phyloP scores from a whole-genome alignment of 2,329 filamentous ascomycete genomes.

The Fusarium tanahbumbuense region DNA sequence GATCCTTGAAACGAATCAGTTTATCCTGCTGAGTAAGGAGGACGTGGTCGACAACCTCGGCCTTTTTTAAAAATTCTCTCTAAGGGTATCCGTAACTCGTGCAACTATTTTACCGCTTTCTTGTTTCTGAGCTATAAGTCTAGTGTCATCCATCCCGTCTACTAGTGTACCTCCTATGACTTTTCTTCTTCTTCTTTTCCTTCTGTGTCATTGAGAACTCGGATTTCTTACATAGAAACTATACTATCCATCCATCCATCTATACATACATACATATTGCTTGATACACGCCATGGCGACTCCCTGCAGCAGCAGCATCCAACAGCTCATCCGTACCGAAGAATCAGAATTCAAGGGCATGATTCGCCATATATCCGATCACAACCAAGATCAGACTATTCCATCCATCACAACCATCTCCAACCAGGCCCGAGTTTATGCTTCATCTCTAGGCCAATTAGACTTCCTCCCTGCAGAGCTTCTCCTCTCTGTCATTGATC shows the following conservation, averaged over 20 bases:
- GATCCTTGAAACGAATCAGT: conserved; percentile 32
- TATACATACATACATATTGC: not conserved
- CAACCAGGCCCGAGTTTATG: conserved; percentile 13
- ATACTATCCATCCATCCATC: not conserved
- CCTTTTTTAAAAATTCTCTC: conserved; percentile 16
- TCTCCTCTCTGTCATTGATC: conserved; percentile 39
- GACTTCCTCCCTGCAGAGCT: conserved; percentile 45
- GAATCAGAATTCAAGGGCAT: conserved; percentile 39
- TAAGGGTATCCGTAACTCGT: conserved; percentile 17
- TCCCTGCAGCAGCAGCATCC: conserved; percentile 12
- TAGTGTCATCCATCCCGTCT: conserved; percentile 22
- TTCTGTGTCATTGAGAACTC: conserved; percentile 3
- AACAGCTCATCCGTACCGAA: conserved; percentile 30
- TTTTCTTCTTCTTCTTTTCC: conserved; percentile 7
- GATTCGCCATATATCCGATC: conserved; percentile 26
- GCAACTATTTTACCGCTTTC: conserved; percentile 33
- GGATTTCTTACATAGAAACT: conserved; percentile 7
- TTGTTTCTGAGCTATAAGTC: conserved; percentile 29
- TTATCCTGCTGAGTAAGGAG: conserved; percentile 34
- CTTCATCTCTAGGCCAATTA: conserved; percentile 45
- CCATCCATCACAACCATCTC: conserved; percentile 19
- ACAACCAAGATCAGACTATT: conserved; percentile 10
- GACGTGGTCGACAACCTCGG: conserved; percentile 33
- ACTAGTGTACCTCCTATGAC: conserved; percentile 21
- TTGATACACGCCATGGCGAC: conserved; percentile 14